phyloP scores from a whole-genome alignment of 345 rosid genomes.

The Bruguiera parviflora region DNA sequence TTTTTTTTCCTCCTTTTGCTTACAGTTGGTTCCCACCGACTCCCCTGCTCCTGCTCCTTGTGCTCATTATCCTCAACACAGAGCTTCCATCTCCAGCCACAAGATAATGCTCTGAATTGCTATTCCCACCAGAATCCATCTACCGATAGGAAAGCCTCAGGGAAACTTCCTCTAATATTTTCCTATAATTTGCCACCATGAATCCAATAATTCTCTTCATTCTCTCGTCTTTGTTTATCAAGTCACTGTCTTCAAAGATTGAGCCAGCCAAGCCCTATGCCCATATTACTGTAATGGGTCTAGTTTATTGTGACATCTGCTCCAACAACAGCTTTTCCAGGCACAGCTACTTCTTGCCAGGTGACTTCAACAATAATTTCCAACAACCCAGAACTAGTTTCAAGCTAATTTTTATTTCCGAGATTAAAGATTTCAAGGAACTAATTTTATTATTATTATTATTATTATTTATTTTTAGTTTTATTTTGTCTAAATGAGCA shows the following conservation, averaged over 20 bases:
- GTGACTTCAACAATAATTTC: conserved; percentile 28
- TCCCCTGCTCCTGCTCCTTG: conserved; percentile 13
- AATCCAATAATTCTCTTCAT: conserved; percentile 38
- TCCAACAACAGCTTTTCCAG: conserved; percentile 91
- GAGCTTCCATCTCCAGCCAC: conserved; percentile 23
- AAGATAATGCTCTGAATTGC: conserved; percentile 18
- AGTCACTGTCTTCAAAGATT: conserved; percentile 35
- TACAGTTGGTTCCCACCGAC: conserved; percentile 40
- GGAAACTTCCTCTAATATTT: conserved; percentile 15
- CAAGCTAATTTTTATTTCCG: too few relatives aligned
- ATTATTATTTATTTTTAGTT: too few relatives aligned
- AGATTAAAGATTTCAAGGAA: background rate
- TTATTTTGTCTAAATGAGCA: conserved; percentile 27
- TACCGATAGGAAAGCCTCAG: conserved; percentile 11
- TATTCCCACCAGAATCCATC: conserved; percentile 19
- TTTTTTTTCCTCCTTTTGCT: conserved; percentile 9
- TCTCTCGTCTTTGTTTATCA: conserved; percentile 33
- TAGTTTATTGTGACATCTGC: conserved; percentile 95
- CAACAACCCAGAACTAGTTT: background rate
- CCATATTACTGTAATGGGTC: conserved; percentile 73
- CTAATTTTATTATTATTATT: too few relatives aligned
- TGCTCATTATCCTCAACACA: conserved; percentile 27
- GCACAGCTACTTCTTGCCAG: conserved; percentile 95
- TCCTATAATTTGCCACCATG: conserved; percentile 34
- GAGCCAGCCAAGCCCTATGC: conserved; percentile 34